These are phyloP conservation scores for Tylopilus subfusipes DNA, from an alignment of 768 basidiomycete species.

Conservation along the genomic window DNA sequence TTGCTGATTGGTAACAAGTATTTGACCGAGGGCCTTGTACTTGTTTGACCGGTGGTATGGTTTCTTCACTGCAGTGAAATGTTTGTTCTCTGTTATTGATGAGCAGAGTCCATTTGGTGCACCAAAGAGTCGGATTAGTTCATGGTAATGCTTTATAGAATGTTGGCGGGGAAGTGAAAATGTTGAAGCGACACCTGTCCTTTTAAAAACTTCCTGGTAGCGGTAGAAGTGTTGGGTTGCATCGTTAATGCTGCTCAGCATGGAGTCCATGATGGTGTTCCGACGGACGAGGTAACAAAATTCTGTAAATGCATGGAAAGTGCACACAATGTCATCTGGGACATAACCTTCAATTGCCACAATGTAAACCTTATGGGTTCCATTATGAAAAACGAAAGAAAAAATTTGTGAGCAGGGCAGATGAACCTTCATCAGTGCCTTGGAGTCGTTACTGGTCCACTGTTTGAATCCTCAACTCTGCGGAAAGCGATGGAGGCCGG, in stretches of 20 bases:
- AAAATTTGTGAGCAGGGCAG: neutral
- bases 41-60: constrained; percentile 30
- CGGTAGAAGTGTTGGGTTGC: constrained; percentile 15
- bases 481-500: constrained; percentile 28
- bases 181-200: neutral
- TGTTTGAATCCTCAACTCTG: constrained; percentile 34
- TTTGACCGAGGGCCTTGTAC: constrained; percentile 27
- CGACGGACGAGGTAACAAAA: neutral
- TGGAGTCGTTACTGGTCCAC: constrained; percentile 40
- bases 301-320: neutral
- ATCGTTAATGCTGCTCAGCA: too few relatives aligned
- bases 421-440: constrained; percentile 38
- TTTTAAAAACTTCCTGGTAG: constrained; percentile 19
- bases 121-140: constrained; percentile 27
- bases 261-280: neutral
- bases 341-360: too few relatives aligned
- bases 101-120: constrained; percentile 36
- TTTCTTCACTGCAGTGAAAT: constrained; percentile 36
- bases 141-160: neutral
- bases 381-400: neutral
- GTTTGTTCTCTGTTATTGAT: constrained; percentile 35
- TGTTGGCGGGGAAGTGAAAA: neutral
- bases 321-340: neutral
- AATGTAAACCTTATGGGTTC: constrained; percentile 9
- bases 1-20: constrained; percentile 28